Evolutionary conservation across 2,329 filamentous ascomycete genomes (phyloP), one percentile per base, ranked within the genome.

Genomic region (Clonostachys sp.): DNA sequence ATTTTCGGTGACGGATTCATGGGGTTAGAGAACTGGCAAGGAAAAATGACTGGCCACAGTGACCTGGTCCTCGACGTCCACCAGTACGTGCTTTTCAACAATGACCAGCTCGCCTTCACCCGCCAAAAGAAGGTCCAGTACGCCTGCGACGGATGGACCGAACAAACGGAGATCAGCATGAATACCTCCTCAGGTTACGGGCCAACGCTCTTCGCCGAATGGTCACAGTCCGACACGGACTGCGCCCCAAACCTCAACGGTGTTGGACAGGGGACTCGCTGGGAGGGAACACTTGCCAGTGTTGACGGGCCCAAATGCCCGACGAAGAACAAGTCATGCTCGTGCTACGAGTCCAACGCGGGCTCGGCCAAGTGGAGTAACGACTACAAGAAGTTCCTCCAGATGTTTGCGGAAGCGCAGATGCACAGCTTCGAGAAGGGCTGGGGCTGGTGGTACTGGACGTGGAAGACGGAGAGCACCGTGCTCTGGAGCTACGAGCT

Each of bases 371-470:
- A 69, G 5, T 97, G 91, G 73, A 83, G 78, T 36, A 72, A 73
- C 49, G 70, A 73, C 5, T 99, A 99, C 70, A 96, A 94, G 70
- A 71, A 83, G 55, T 97, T 92, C 68, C 73, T 99, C 52, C 80
- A 81, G 54, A 89, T 88, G 68, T 97, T 97, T 68, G 94, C 94
- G 6, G 86, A 96, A 68, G 94, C 91, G 46, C 94, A 99, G 72
- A 99, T 99, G 89, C 78, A 86, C 57, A 89, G 85, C 50, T 99
- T 97, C 61, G 92, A 97, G 67, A 84, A 86, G 53, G 90, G 89
- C 6, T 94, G 88, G 86, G 94, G 94, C 44, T 99, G 94, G 94
- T 96, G 95, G 71, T 99, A 99, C 70, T 99, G 94, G 94, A 97
- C 91, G 34, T 95, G 94, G 92, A 82, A 91, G 68, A 96, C 92